Evolutionary conservation across 805 yeast species (phyloP), one percentile per base, ranked within the genome.

Genomic region (Lipomyces starkeyi): DNA sequence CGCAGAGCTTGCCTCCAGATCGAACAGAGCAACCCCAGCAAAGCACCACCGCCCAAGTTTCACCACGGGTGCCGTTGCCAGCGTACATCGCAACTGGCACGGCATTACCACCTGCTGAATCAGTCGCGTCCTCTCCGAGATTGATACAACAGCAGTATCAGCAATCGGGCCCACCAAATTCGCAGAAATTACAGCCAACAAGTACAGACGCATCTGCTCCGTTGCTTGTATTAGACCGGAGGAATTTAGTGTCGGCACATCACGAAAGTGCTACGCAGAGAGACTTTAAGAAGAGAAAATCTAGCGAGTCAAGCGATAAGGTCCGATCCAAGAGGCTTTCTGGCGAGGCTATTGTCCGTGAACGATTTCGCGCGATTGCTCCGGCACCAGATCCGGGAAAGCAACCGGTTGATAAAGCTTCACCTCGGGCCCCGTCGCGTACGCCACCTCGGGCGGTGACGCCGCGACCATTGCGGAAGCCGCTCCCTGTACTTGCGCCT

Each of bases 31-130:
- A 17, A n/a, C 22, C 49, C 8, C 22, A 6, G 22, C 49, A 6
- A n/a, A 17, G 22, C 9, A 43, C 9, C 13, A 7, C 20, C 13
- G 17, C 56, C 8, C 32, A 22, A 17, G n/a, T 7, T 53, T 25
- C 56, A 3, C 35, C 56, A 9, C 56, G 9, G n/a, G 3, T 40
- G 35, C 43, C 43, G 32, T 56, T 49, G 47, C 65, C 61, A 27
- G 53, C 9, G 8, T 53, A 58, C 40, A 49, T 58, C 54, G 47
- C 25, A 3, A n/a, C 62, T 35, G 59, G 62, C 32, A 32, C 59
- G n/a, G 13, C 58, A 9, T 52, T 53, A 13, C 62, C 66, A 17
- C 20, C 58, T 13, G 55, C 22, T n/a, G 49, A 43, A 43, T 43
- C 49, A 43, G 9, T n/a, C 9, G 25, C 11, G 49, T 6, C 49